Evolutionary conservation across 2,329 filamentous ascomycete genomes (phyloP).

Genomic region (Pseudogymnoascus verrucosus): DNA sequence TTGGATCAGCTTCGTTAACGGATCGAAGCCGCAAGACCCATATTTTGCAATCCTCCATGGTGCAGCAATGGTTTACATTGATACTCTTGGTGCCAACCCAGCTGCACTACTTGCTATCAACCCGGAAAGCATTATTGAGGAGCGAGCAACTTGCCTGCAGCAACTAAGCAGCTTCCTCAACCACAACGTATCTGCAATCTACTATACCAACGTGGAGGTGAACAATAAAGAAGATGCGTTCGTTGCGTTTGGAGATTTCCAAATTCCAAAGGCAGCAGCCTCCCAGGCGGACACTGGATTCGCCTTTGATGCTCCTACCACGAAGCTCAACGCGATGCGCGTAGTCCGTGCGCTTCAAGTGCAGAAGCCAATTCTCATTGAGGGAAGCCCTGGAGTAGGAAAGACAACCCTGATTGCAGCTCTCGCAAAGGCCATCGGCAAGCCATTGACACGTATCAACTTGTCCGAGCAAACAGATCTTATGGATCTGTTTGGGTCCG

Average conservation of each 20-base stretch:
- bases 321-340: slow-evolving; percentile 80
- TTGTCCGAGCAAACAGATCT: slow-evolving; percentile 95
- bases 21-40: slow-evolving; percentile 32
- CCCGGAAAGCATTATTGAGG: slow-evolving; percentile 58
- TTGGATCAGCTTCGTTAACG: slow-evolving; percentile 91
- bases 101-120: slow-evolving; percentile 75
- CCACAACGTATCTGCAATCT: slow-evolving; percentile 55
- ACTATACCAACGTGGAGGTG: slow-evolving; percentile 55
- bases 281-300: slow-evolving; percentile 52
- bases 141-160: slow-evolving; percentile 64
- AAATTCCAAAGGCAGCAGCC: slow-evolving; percentile 45
- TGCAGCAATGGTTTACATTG: slow-evolving; percentile 90
- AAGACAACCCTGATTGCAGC: slow-evolving; percentile 92
- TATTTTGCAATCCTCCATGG: slow-evolving; percentile 63
- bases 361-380: slow-evolving; percentile 82
- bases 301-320: slow-evolving; percentile 83
- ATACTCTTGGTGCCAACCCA: slow-evolving; percentile 90
- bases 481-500: slow-evolving; percentile 94
- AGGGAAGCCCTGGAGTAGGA: slow-evolving; percentile 95
- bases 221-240: slow-evolving; percentile 38
- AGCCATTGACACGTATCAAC: slow-evolving; percentile 86
- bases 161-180: slow-evolving; percentile 62
- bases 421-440: slow-evolving; percentile 69
- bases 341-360: slow-evolving; percentile 84
- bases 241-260: slow-evolving; percentile 69